Conservation (phyloP, 2,329 filamentous ascomycete species). For the Diaporthe sp. region DNA sequence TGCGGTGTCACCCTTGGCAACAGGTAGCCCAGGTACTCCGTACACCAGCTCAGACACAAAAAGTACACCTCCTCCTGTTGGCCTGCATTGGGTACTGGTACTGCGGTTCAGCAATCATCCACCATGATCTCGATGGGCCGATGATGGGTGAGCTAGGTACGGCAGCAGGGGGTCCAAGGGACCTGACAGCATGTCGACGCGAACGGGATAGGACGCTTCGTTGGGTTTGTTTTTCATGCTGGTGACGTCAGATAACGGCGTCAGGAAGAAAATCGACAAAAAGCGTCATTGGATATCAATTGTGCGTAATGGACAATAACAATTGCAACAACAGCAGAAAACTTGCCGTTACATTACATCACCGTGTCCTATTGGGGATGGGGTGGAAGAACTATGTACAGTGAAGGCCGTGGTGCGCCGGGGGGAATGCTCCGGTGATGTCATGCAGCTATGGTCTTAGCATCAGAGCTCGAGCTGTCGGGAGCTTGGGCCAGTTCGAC, state of each 20-base stretch:
- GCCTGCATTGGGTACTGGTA: background rate
- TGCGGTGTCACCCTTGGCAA: background rate
- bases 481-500: conserved; percentile 12
- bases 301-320: background rate
- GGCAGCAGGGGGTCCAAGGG: background rate
- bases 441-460: conserved; percentile 18
- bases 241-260: conserved; percentile 5
- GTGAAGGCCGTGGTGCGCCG: background rate
- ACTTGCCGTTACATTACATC: background rate
- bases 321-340: background rate
- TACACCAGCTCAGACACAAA: background rate
- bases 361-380: background rate
- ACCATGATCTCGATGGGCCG: conserved; percentile 20
- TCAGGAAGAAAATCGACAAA: background rate
- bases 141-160: background rate
- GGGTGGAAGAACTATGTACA: background rate
- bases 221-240: background rate
- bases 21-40: background rate
- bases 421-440: conserved; percentile 33
- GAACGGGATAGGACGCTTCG: background rate
- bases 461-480: conserved; percentile 1
- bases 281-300: conserved; percentile 6
- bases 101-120: background rate
- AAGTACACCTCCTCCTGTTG: background rate
- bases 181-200: background rate